Base-by-base conservation (phyloP, 2,329 filamentous ascomycete species). In the Lachnum nothofagi region DNA sequence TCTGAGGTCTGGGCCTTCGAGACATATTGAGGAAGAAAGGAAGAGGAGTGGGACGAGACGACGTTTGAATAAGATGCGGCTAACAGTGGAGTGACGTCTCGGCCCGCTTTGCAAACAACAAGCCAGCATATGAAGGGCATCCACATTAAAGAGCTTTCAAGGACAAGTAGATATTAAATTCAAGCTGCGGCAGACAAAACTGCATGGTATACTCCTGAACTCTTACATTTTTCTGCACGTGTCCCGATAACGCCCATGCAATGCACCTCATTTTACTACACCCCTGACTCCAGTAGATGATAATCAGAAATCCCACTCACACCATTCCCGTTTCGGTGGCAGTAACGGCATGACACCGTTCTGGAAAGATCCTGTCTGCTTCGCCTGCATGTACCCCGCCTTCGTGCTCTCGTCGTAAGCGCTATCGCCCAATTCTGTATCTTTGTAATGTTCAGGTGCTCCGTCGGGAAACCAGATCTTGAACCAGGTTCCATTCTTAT, bases 241-340 rank as follows among this genome's bases (percentile, higher is more conserved):
- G 24, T 23, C 25, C 41, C 17, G n/a, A 35, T 7, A 55, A 55
- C 53, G 46, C 53, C 53, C 33, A 20, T 44, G 47, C 41, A 55
- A 51, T 50, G 53, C 50, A 42, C 33, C 34, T 4, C 22, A 22
- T 20, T 40, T 20, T 35, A 25, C n/a, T 37, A 10, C 19, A 17
- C 7, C 25, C 20, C 25, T 41, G 35, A 25, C 49, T 23, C 12
- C n/a, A 37, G 9, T 27, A 6, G 20, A 39, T n/a, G 29, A 6
- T n/a, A 12, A n/a, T 71, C 67, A 91, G 60, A 91, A 83, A 63
- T 88, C 80, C 78, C 85, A 91, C 23, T 71, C 68, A 56, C 82
- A 83, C 74, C 83, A 91, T 62, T 91, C 88, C 53, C 81, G 75
- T 67, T 83, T 83, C 0, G 91, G 91, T 17, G 91, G 88, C 39